A percentile compares a stretch with the other conserved stretches of the same genome.
phyloP scores from a whole-genome alignment of 2,329 filamentous ascomycete genomes.

The Aspergillus intermedius region DNA sequence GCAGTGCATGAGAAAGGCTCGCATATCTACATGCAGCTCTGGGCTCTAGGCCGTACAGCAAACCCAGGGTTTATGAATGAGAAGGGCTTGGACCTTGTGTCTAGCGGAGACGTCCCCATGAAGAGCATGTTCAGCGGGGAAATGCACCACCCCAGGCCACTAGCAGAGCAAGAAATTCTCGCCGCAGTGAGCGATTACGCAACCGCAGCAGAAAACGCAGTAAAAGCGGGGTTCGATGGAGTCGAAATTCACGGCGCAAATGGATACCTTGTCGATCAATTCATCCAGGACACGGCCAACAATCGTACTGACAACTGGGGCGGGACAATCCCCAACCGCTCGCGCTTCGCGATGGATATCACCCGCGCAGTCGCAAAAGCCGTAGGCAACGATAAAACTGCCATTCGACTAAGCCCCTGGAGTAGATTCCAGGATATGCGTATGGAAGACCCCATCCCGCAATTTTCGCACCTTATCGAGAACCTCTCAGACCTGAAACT shows the following conservation, averaged over 20 bases:
- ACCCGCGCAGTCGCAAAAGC: constrained; percentile 38
- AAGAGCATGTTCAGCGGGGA: constrained; percentile 11
- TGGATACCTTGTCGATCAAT: constrained; percentile 49
- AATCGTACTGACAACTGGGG: constrained; percentile 46
- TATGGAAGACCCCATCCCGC: constrained; percentile 56
- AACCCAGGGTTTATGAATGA: constrained; percentile 24
- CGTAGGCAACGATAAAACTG: constrained; percentile 41
- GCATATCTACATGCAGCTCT: constrained; percentile 58
- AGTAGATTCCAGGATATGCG: constrained; percentile 43
- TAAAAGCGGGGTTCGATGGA: constrained; percentile 50
- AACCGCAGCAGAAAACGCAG: constrained; percentile 44
- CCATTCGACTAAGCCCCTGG: constrained; percentile 44
- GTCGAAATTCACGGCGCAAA: constrained; percentile 47
- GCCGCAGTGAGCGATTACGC: constrained; percentile 37
- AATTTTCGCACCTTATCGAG: constrained; percentile 54
- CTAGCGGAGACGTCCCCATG: constrained; percentile 15
- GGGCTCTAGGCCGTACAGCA: constrained; percentile 54
- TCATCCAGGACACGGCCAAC: constrained; percentile 43
- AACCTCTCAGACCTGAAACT: constrained; percentile 49
- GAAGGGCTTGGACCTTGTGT: constrained; percentile 12
- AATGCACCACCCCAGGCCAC: constrained; percentile 23
- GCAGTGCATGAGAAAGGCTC: constrained; percentile 58
- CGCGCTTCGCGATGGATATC: constrained; percentile 50
- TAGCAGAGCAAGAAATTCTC: constrained; percentile 40
- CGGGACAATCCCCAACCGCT: constrained; percentile 45